Conservation (phyloP, 2,329 filamentous ascomycete genomes). For the Aspergillus calidoustus region DNA sequence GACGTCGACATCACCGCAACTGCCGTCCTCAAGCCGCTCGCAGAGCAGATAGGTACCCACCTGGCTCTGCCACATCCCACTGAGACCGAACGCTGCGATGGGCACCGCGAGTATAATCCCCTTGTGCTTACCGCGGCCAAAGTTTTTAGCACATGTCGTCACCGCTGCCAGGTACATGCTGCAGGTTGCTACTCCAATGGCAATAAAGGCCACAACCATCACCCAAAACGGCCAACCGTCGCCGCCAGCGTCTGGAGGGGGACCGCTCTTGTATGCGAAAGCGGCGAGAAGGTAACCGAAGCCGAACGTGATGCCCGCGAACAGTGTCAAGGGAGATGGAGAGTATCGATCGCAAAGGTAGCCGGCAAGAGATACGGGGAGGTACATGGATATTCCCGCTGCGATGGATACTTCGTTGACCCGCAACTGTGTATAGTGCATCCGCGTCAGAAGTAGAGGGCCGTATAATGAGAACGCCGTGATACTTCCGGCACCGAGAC, state of each 20-base stretch:
- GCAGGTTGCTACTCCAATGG: slow-evolving; percentile 81
- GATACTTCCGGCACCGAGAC: slow-evolving; percentile 85
- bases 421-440: slow-evolving; percentile 88
- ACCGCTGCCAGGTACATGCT: slow-evolving; percentile 88
- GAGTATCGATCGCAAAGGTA: slow-evolving; percentile 90
- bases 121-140: slow-evolving; percentile 83
- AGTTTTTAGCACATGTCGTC: slow-evolving; percentile 98
- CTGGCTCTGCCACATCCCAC: slow-evolving; percentile 95
- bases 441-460: slow-evolving; percentile 80
- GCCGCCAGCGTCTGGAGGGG: slow-evolving; percentile 56
- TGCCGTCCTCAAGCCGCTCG: slow-evolving; percentile 68
- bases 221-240: slow-evolving; percentile 73
- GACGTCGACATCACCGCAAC: slow-evolving; percentile 67
- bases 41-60: slow-evolving; percentile 78
- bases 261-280: slow-evolving; percentile 69
- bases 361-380: slow-evolving; percentile 87
- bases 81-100: slow-evolving; percentile 90
- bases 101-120: slow-evolving; percentile 87
- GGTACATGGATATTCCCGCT: slow-evolving; percentile 85
- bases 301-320: slow-evolving; percentile 76
- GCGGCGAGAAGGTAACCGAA: slow-evolving; percentile 83
- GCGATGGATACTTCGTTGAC: slow-evolving; percentile 89
- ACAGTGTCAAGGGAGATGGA: slow-evolving; percentile 74
- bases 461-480: slow-evolving; percentile 94
- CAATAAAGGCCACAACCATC: slow-evolving; percentile 85